These are phyloP conservation scores for Hypomontagnella monticulosa DNA, from an alignment of 495 filamentous ascomycete species.

Conservation along the genomic window DNA sequence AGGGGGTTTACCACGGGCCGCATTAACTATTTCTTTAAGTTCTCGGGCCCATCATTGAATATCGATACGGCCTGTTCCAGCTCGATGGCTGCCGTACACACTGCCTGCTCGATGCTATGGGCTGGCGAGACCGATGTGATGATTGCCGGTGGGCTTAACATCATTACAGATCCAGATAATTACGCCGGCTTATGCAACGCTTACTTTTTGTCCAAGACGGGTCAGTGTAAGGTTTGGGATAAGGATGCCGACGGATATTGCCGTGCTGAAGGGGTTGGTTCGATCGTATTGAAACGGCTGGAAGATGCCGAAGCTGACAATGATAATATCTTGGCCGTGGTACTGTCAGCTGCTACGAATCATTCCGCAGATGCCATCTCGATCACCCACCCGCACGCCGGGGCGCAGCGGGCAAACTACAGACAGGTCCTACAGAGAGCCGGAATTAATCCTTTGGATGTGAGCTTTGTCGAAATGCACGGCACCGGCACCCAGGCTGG, in stretches of 20 bases:
- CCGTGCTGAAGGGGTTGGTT: conserved; percentile 66
- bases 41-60: conserved; percentile 49
- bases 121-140: conserved; percentile 73
- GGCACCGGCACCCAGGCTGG: conserved; percentile 63
- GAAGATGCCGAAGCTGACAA: conserved; percentile 53
- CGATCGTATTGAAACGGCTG: conserved; percentile 61
- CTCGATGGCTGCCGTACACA: conserved; percentile 51
- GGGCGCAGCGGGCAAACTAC: conserved; percentile 58
- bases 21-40: conserved; percentile 58
- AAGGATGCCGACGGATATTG: conserved; percentile 66
- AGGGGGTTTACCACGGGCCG: conserved; percentile 69
- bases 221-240: conserved; percentile 42
- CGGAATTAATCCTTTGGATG: conserved; percentile 50
- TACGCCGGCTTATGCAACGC: conserved; percentile 63
- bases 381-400: conserved; percentile 57
- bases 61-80: conserved; percentile 61
- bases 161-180: conserved; percentile 73
- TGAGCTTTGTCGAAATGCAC: conserved; percentile 53
- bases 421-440: conserved; percentile 48
- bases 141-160: conserved; percentile 70
- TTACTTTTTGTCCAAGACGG: conserved; percentile 52
- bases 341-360: conserved; percentile 58
- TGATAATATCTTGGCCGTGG: conserved; percentile 61
- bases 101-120: conserved; percentile 67
- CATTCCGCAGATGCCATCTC: conserved; percentile 55